phyloP scores from a whole-genome alignment of 176 grass and related monocot species.

The Metroxylon sagu region DNA sequence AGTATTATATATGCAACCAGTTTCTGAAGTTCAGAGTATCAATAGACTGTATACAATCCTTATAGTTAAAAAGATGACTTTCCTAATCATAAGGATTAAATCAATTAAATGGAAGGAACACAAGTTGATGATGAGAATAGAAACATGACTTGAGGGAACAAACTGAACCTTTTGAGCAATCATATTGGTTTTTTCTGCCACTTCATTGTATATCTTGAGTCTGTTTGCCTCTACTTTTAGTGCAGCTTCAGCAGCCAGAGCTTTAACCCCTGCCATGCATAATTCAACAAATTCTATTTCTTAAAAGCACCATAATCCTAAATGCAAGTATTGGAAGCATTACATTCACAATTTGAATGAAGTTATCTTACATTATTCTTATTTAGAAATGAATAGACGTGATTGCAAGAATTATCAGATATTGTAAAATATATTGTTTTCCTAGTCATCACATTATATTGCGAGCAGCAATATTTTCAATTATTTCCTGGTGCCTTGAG shows the following conservation, averaged over 20 bases:
- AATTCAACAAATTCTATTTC: slow-evolving; percentile 6
- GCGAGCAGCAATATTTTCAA: too few relatives aligned
- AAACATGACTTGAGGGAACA: background rate
- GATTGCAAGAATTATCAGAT: too few relatives aligned
- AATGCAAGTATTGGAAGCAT: background rate
- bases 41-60: background rate
- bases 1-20: too few relatives aligned
- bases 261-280: slow-evolving; percentile 49
- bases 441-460: too few relatives aligned
- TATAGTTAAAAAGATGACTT: background rate
- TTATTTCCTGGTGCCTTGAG: too few relatives aligned
- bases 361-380: too few relatives aligned
- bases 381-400: too few relatives aligned
- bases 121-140: too few relatives aligned
- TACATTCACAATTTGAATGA: background rate
- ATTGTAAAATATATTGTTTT: too few relatives aligned
- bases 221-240: slow-evolving; percentile 57
- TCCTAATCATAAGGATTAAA: background rate
- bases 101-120: background rate
- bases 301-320: background rate
- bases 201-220: slow-evolving; percentile 50
- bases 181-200: slow-evolving; percentile 36
- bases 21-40: background rate
- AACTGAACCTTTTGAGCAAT: slow-evolving; percentile 42
- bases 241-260: slow-evolving; percentile 59